Evolutionary conservation across 352 stramenopile genomes (phyloP).

Genomic region (Globisporangium iwayamae): DNA sequence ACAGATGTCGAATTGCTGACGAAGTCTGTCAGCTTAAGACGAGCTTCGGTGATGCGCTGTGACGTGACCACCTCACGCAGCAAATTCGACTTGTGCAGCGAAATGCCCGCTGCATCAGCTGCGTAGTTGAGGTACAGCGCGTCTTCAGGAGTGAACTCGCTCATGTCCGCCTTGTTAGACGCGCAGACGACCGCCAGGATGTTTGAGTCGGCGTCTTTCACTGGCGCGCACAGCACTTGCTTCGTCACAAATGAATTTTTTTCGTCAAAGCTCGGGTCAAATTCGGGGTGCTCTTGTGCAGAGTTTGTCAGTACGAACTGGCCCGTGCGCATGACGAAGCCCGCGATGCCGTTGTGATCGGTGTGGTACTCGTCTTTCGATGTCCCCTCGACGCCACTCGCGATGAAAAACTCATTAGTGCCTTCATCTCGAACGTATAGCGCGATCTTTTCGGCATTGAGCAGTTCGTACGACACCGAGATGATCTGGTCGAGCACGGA

Average conservation of each 20-base stretch:
- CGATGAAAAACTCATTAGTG: conserved; percentile 26
- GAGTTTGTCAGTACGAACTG: conserved; percentile 31
- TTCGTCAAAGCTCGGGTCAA: conserved; percentile 26
- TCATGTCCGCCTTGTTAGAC: conserved; percentile 29
- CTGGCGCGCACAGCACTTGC: conserved; percentile 29
- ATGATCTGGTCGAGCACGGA: conserved; percentile 38
- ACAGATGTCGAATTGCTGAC: conserved; percentile 43
- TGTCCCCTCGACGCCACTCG: conserved; percentile 12
- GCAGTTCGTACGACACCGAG: conserved; percentile 34
- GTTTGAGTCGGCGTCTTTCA: conserved; percentile 33
- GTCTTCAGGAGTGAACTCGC: conserved; percentile 33
- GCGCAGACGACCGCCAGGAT: conserved; percentile 33
- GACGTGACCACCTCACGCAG: conserved; percentile 33
- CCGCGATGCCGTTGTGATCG: conserved; percentile 30
- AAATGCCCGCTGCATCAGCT: conserved; percentile 30
- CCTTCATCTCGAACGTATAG: conserved; percentile 36
- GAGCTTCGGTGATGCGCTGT: conserved; percentile 23
- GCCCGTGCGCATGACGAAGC: conserved; percentile 30
- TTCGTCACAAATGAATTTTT: conserved; percentile 23
- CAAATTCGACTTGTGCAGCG: conserved; percentile 36
- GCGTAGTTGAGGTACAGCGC: conserved; percentile 35
- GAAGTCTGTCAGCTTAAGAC: conserved; percentile 30
- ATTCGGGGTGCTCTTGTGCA: conserved; percentile 27
- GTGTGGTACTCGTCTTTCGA: conserved; percentile 32
- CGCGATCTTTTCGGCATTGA: conserved; percentile 30